phyloP scores from a whole-genome alignment of 2,329 filamentous ascomycete genomes.

The Colletotrichum viniferum region DNA sequence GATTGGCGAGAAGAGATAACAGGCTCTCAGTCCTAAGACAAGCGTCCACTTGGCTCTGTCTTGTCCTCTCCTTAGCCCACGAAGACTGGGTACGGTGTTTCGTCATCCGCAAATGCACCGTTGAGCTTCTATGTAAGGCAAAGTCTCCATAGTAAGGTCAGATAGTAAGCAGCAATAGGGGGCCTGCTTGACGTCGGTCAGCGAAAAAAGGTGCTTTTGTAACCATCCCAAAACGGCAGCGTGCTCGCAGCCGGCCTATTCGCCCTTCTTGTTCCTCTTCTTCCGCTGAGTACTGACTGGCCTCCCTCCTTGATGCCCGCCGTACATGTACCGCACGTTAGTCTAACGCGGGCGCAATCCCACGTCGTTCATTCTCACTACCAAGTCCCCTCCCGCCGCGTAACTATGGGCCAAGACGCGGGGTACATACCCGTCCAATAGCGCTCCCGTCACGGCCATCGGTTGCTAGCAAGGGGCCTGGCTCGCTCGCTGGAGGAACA shows the following conservation, averaged over 20 bases:
- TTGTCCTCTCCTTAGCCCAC: neutral
- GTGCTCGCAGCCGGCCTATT: neutral
- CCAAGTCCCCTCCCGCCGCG: neutral
- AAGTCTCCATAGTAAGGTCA: neutral
- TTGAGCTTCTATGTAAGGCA: neutral
- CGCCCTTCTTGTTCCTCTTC: neutral
- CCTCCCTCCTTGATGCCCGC: neutral
- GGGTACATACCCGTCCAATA: constrained; percentile 22
- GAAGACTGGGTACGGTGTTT: neutral
- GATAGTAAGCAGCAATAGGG: neutral
- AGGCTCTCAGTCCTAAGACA: neutral
- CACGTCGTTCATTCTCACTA: neutral
- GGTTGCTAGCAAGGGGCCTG: neutral
- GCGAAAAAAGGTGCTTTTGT: neutral
- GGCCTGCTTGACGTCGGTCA: neutral
- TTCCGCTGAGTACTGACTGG: neutral
- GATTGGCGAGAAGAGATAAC: constrained; percentile 3
- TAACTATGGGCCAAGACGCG: constrained; percentile 6
- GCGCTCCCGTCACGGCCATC: constrained; percentile 11
- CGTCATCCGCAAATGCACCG: neutral
- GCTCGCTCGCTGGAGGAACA: neutral
- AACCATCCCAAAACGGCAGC: neutral
- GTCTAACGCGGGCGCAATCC: neutral
- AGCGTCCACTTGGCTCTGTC: neutral
- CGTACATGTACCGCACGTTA: neutral